These are phyloP conservation scores for Xeromyces bisporus DNA, from an alignment of 495 filamentous ascomycete genomes.

Conservation along the genomic window DNA sequence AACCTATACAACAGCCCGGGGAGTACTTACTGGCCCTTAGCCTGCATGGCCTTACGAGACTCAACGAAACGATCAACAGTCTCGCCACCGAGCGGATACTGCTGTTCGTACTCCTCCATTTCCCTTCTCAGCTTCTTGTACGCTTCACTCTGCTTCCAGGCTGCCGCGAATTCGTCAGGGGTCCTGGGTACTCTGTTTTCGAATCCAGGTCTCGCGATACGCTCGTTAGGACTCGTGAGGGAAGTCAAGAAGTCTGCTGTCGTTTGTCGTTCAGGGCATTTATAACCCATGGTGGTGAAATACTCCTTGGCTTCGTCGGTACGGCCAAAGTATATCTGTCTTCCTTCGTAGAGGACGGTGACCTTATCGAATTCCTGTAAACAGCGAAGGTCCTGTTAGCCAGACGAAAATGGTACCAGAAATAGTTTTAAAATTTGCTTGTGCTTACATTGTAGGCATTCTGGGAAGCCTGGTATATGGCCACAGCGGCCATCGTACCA, in stretches of 20 bases:
- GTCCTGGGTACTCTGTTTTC: constrained; percentile 51
- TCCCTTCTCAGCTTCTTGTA: constrained; percentile 35
- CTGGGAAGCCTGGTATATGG: constrained; percentile 73
- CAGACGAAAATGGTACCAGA: constrained; percentile 5
- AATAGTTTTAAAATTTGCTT: constrained; percentile 1
- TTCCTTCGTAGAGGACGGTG: constrained; percentile 44
- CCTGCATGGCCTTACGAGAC: constrained; percentile 28
- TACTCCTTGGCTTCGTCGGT: constrained; percentile 44
- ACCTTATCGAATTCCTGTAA: constrained; percentile 39
- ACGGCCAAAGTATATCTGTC: constrained; percentile 53
- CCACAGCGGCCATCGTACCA: constrained; percentile 61
- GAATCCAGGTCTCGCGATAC: constrained; percentile 45
- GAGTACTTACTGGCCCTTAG: constrained; percentile 23
- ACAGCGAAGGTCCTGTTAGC: background rate
- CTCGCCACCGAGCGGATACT: constrained; percentile 25
- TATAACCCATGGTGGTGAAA: constrained; percentile 47
- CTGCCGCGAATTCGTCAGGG: constrained; percentile 51
- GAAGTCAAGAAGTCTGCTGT: constrained; percentile 67
- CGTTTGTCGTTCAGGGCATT: constrained; percentile 44
- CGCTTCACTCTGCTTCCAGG: constrained; percentile 39
- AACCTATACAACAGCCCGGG: too few relatives aligned
- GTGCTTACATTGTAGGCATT: constrained; percentile 51
- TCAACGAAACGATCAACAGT: constrained; percentile 22
- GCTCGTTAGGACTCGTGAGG: constrained; percentile 49
- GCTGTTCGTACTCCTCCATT: constrained; percentile 35